A percentile compares a stretch with the other conserved stretches of the same genome.
Evolutionary conservation across 2,329 filamentous ascomycete species (phyloP).

Genomic region (Colletotrichum theobromicola): DNA sequence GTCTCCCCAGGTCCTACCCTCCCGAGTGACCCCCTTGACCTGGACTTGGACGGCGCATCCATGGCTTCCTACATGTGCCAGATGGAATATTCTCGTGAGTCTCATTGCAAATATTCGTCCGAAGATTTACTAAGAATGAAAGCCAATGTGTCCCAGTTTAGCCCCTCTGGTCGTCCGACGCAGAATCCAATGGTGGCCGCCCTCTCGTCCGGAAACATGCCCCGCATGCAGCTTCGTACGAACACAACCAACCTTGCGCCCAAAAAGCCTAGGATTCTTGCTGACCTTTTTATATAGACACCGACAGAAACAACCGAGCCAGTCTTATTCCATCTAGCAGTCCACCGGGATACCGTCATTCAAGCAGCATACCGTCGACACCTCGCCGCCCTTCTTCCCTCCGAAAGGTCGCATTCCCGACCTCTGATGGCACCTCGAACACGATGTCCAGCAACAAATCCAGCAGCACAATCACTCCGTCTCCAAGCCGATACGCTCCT

Average conservation of each 20-base stretch:
- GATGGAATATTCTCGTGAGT: not conserved
- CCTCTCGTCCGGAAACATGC: not conserved
- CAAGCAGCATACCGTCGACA: not conserved
- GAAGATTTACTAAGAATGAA: not conserved
- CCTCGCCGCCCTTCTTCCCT: not conserved
- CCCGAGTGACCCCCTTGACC: not conserved
- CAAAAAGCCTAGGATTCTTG: not conserved
- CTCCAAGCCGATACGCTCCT: not conserved
- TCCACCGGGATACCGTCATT: not conserved
- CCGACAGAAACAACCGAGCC: slow-evolving; percentile 5
- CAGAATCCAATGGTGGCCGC: slow-evolving; percentile 1
- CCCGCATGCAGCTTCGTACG: not conserved
- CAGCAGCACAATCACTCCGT: not conserved
- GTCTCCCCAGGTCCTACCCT: not conserved
- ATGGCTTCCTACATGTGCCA: not conserved
- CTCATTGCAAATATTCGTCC: not conserved
- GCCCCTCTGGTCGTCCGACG: not conserved
- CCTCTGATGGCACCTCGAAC: not conserved
- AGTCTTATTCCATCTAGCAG: not conserved
- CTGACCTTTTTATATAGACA: not conserved
- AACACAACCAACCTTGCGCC: not conserved
- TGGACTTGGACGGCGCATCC: not conserved
- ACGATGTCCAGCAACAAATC: not conserved
- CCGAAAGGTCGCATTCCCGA: not conserved
- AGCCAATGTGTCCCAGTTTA: not conserved